Percentiles rank a stretch among this genome's conserved stretches.
phyloP scores from a whole-genome alignment of 2,329 filamentous ascomycete genomes.

The Fusarium verticillioides region DNA sequence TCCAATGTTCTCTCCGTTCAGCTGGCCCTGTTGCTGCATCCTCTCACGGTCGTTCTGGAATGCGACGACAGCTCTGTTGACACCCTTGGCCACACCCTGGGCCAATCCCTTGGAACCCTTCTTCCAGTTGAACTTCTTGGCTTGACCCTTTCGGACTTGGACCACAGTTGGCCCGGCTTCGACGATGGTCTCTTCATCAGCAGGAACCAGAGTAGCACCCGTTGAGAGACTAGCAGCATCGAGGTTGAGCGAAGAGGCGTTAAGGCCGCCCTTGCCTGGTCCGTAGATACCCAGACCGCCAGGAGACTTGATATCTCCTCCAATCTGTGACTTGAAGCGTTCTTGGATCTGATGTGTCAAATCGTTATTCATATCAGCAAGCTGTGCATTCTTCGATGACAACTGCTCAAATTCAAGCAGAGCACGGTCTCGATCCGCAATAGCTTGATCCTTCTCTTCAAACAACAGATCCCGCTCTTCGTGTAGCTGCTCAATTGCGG shows the following conservation, averaged over 20 bases:
- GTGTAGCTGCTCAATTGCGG: slow-evolving; percentile 68
- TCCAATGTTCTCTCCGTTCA: slow-evolving; percentile 72
- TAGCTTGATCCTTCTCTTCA: slow-evolving; percentile 85
- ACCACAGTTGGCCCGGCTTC: slow-evolving; percentile 89
- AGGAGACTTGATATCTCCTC: slow-evolving; percentile 60
- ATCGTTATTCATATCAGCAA: slow-evolving; percentile 95
- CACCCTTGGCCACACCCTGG: slow-evolving; percentile 92
- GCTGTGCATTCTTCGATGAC: slow-evolving; percentile 91
- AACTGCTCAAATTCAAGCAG: slow-evolving; percentile 96
- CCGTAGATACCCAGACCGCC: slow-evolving; percentile 69
- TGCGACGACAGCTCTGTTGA: slow-evolving; percentile 89
- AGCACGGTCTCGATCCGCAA: slow-evolving; percentile 89
- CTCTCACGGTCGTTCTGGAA: slow-evolving; percentile 70
- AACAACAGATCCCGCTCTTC: slow-evolving; percentile 82
- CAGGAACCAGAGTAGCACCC: slow-evolving; percentile 67
- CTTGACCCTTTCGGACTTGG: slow-evolving; percentile 92
- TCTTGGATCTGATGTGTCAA: slow-evolving; percentile 94
- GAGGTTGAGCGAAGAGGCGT: slow-evolving; percentile 62
- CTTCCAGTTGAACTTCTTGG: slow-evolving; percentile 99
- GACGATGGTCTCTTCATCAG: slow-evolving; percentile 74
- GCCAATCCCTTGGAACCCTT: slow-evolving; percentile 94
- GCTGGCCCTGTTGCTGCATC: slow-evolving; percentile 62
- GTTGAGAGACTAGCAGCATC: slow-evolving; percentile 66
- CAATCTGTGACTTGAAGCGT: slow-evolving; percentile 84
- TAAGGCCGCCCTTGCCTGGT: slow-evolving; percentile 62